Evolutionary conservation across 1,139 yeast genomes (phyloP), one percentile per base, ranked within the genome.

Genomic region (Protomyces lactucae-debilis): DNA sequence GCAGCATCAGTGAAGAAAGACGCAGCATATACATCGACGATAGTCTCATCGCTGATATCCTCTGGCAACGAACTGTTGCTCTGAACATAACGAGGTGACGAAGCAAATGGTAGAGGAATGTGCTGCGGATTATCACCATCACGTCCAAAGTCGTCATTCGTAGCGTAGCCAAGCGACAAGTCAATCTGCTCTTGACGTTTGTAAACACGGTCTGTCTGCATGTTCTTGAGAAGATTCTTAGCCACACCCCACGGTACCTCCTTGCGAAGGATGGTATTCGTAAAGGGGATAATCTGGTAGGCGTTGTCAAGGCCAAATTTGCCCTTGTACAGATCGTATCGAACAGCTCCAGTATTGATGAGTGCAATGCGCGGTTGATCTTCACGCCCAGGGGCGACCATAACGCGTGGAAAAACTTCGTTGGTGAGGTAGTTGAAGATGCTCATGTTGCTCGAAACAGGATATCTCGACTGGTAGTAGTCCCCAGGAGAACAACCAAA

Each of bases 111-210:
- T 64, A 87, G 82, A 1, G 87, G 82, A 64, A 78, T 79, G 74
- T 93, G 99, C 1, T 81, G 77, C 0, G 96, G 90, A 72, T 93
- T 98, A 72, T 93, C 99, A 16, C 99, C 99, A 10, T 43, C 48
- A 67, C 78, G 74, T 0, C 97, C 98, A 70, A 82, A 80, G 71
- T 91, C 98, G 73, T 93, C 99, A 60, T 76, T 72, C 0, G 99
- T 91, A 0, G 85, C 85, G 71, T 88, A 88, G 0, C 99, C 98
- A 64, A 82, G 80, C 1, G 76, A 66, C 25, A 54, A 21, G 32
- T 14, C 48, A n/a, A 28, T 16, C 32, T 37, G 48, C 28, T 21
- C 53, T 28, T 56, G 51, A 35, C 53, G 43, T 18, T 48, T 56
- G 35, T 45, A 43, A 6, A 48, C 53, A 21, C 53, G 60, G 16